Conservation (phyloP, 75 land plant genomes). For the Pseudotsuga menziesii region DNA sequence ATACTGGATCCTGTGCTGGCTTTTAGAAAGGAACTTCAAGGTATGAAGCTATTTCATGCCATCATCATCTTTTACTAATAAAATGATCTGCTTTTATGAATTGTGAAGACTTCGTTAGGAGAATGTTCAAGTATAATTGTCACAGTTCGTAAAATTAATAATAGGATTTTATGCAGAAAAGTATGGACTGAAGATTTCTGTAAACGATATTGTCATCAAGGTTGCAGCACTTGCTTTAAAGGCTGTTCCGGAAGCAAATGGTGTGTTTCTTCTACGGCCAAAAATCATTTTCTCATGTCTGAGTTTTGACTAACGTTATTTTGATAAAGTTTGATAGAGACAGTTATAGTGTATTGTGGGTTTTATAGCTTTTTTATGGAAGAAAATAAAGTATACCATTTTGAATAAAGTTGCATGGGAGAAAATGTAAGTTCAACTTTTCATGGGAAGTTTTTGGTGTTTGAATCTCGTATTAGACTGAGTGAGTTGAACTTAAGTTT, state of each 20-base stretch:
- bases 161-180: slow-evolving; percentile 47
- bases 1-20: slow-evolving; percentile 77
- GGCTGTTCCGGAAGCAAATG: slow-evolving; percentile 92
- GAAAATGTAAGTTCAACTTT: background rate
- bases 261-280: slow-evolving; percentile 22
- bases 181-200: slow-evolving; percentile 82
- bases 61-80: background rate
- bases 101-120: too few relatives aligned
- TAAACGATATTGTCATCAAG: slow-evolving; percentile 93
- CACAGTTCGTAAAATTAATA: background rate
- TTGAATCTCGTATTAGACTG: background rate
- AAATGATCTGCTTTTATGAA: background rate
- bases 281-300: background rate
- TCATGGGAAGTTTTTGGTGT: background rate
- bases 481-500: background rate
- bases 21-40: slow-evolving; percentile 84
- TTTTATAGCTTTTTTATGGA: background rate
- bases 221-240: slow-evolving; percentile 85
- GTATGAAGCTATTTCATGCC: slow-evolving; percentile 26
- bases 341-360: background rate
- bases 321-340: background rate
- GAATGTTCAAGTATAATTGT: background rate
- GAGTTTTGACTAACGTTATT: background rate
- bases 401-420: background rate
- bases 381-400: background rate